Evolutionary conservation across 495 filamentous ascomycete genomes (phyloP).

Genomic region (Saxophila tyrrhenica): DNA sequence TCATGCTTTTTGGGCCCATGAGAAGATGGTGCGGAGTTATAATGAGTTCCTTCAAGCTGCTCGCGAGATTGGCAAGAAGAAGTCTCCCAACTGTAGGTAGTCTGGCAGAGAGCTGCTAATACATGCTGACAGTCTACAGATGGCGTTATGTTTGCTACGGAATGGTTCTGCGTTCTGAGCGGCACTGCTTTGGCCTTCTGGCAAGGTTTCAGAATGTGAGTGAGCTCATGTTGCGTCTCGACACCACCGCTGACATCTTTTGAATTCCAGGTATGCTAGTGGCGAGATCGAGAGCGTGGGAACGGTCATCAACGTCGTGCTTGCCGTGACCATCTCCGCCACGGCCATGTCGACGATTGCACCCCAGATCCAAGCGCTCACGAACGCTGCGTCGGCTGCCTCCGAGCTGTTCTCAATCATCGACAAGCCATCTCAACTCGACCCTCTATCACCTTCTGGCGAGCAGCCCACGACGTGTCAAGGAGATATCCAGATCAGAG

Average conservation of each 20-base stretch:
- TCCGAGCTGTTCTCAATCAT: constrained; percentile 32
- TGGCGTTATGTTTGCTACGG: constrained; percentile 12
- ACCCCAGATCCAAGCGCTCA: constrained; percentile 22
- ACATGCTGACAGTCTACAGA: too few relatives aligned
- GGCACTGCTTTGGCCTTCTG: constrained; percentile 19
- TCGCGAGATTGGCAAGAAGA: constrained; percentile 15
- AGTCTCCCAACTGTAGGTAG: constrained; percentile 9
- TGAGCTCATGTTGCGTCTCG: neutral
- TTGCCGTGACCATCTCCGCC: constrained; percentile 12
- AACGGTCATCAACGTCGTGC: constrained; percentile 21
- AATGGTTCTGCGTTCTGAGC: constrained; percentile 13
- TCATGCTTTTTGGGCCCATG: constrained; percentile 15
- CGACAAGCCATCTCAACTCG: constrained; percentile 26
- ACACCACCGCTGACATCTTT: neutral
- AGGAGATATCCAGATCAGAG: constrained; percentile 22
- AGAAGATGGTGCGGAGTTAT: constrained; percentile 14
- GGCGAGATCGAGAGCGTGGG: constrained; percentile 15
- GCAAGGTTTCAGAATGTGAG: constrained; percentile 16
- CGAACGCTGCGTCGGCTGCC: constrained; percentile 30
- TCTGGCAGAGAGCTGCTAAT: too few relatives aligned
- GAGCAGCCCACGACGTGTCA: constrained; percentile 11
- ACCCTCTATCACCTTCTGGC: constrained; percentile 25
- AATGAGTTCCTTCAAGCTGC: constrained; percentile 14
- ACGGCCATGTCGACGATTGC: constrained; percentile 8
- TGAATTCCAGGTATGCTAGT: neutral